Percentiles rank a stretch among this genome's conserved stretches.
phyloP scores from a whole-genome alignment of 768 basidiomycete species.

The Daedaleopsis nitida region DNA sequence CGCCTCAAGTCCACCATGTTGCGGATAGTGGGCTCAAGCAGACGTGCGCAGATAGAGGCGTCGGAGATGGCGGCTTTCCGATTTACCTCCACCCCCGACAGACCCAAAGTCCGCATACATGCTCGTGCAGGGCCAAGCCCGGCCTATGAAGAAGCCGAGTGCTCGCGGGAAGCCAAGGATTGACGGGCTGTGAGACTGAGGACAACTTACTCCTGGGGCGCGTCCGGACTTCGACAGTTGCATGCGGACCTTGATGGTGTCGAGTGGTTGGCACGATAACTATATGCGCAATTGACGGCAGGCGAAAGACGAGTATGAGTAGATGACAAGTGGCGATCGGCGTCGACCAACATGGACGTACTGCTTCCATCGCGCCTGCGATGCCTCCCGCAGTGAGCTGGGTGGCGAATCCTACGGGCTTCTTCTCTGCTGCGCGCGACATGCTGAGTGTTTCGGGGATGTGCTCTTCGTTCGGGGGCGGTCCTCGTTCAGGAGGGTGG shows the following conservation, averaged over 20 bases:
- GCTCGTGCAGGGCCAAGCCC: not conserved
- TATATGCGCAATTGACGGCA: conserved; percentile 34
- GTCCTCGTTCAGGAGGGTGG: no score
- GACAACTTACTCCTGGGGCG: conserved; percentile 74
- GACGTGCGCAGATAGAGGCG: not conserved
- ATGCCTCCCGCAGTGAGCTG: conserved; percentile 95
- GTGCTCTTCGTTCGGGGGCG: not conserved
- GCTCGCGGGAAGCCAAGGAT: not conserved
- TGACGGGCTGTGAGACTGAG: not conserved
- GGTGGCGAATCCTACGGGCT: conserved; percentile 80
- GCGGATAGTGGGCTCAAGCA: no score
- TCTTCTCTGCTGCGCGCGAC: conserved; percentile 49
- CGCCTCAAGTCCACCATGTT: no score
- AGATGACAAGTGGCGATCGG: not conserved
- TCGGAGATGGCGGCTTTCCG: not conserved
- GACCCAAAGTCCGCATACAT: not conserved
- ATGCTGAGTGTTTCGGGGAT: not conserved
- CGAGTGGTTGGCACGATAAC: conserved; percentile 89
- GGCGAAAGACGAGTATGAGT: not conserved
- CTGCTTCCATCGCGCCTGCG: conserved; percentile 92
- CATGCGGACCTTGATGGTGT: conserved; percentile 99
- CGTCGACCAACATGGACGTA: conserved; percentile 41
- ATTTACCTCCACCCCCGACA: not conserved
- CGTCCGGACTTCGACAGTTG: conserved; percentile 86
- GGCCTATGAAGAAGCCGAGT: not conserved